Evolutionary conservation across 805 yeast species (phyloP), one percentile per base, ranked within the genome.

Genomic region (Candida alai): DNA sequence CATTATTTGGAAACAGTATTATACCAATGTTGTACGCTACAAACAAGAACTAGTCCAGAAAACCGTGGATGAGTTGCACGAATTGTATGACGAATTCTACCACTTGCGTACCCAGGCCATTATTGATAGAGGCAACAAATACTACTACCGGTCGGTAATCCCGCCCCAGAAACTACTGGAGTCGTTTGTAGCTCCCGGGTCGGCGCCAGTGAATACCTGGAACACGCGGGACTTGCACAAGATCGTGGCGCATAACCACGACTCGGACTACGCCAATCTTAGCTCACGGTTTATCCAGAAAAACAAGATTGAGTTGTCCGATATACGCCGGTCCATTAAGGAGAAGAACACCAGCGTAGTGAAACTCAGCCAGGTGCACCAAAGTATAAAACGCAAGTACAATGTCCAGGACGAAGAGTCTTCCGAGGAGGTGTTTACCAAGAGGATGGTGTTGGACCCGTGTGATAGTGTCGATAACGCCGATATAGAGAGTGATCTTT

Each of bases 1-100:
- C 3, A 52, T 60, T 3, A 37, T 60, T n/a, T 66, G 71, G 71
- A 48, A 59, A 26, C 59, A 53, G 29, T 64, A 54, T 44, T 46
- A 51, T 24, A 42, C 39, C 14, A 45, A 56, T 16, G 43, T 63
- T 30, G 28, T 49, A 12, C 41, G 45, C 5, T 39, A 47, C 18
- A 59, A 57, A 37, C 46, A 54, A 14, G 37, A 54, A 25, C 41
- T 61, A 20, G 45, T 59, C 10, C 35, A 46, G 21, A 42, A 55
- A 18, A 54, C 63, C 5, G 39, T 51, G 19, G 44, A 44, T 14
- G 54, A 62, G 28, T 50, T 65, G 18, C 40, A 43, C 28, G 40
- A 51, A 8, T 41, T 65, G 12, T 42, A 61, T 32, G 43, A 57
- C 19, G 64, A 61, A 25, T 60, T 55, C 30, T 42, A 53, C 30